Conservation (phyloP, 2,329 filamentous ascomycete species). For the Coniochaeta pulveracea region DNA sequence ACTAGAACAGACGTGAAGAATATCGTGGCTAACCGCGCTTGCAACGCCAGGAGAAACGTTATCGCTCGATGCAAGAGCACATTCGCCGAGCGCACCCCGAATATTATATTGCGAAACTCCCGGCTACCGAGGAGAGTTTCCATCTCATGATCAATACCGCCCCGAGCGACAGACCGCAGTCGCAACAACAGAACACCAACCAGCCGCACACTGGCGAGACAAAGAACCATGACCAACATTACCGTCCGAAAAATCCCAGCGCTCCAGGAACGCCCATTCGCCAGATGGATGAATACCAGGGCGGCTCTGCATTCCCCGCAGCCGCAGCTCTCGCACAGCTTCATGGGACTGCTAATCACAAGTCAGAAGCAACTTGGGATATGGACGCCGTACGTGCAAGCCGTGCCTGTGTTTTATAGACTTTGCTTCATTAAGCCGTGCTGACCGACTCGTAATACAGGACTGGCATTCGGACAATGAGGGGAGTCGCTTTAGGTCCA, state of each 20-base stretch:
- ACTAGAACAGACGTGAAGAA: too few relatives aligned
- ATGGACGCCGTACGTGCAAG: constrained; percentile 55
- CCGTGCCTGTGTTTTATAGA: background rate
- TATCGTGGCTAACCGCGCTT: too few relatives aligned
- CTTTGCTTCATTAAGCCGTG: constrained; percentile 1
- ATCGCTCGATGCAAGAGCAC: constrained; percentile 98
- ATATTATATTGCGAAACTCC: constrained; percentile 95
- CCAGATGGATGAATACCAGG: constrained; percentile 56
- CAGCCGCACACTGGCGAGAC: constrained; percentile 15
- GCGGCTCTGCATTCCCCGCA: constrained; percentile 55
- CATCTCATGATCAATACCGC: constrained; percentile 89
- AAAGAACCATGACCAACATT: constrained; percentile 50
- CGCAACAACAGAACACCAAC: constrained; percentile 22
- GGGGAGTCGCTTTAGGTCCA: constrained; percentile 50
- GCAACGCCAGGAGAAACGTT: constrained; percentile 31
- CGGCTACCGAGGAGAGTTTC: constrained; percentile 96
- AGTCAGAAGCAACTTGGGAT: constrained; percentile 66
- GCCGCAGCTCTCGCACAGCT: constrained; percentile 82
- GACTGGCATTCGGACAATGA: constrained; percentile 65
- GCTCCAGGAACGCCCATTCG: constrained; percentile 60
- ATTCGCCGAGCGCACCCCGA: constrained; percentile 94
- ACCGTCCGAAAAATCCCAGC: constrained; percentile 55
- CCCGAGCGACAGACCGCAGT: constrained; percentile 33
- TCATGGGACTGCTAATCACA: constrained; percentile 61
- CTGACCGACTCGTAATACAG: constrained; percentile 26